A percentile compares a stretch with the other conserved stretches of the same genome.
Evolutionary conservation across 1,139 yeast species (phyloP).

Genomic region (Hanseniaspora uvarum): DNA sequence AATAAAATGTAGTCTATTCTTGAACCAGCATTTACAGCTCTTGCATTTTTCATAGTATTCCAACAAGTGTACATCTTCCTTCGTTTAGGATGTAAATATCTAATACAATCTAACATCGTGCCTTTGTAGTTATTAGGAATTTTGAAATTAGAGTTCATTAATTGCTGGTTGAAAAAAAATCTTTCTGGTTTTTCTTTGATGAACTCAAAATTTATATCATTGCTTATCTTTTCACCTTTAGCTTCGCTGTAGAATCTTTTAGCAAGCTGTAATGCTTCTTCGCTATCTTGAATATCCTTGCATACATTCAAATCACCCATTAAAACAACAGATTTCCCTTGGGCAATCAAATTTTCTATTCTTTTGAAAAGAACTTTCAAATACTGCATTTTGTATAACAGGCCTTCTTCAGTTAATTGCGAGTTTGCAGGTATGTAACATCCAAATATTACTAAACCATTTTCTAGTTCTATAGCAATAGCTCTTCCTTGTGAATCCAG

Average conservation of each 20-base stretch:
- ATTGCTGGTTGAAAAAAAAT: constrained; percentile 19
- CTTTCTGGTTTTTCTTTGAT: constrained; percentile 25
- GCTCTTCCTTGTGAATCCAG: constrained; percentile 82
- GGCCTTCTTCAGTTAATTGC: constrained; percentile 57
- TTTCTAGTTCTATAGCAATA: constrained; percentile 60
- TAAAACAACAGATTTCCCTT: constrained; percentile 59
- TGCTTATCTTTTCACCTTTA: constrained; percentile 25
- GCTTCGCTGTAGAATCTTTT: constrained; percentile 20
- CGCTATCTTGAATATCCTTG: constrained; percentile 71
- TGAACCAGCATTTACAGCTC: constrained; percentile 80
- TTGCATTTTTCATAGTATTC: constrained; percentile 69
- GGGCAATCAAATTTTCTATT: constrained; percentile 40
- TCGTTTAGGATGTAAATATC: constrained; percentile 48
- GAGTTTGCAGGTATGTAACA: constrained; percentile 93
- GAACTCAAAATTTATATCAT: constrained; percentile 9
- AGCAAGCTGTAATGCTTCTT: constrained; percentile 47
- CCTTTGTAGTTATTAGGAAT: constrained; percentile 24
- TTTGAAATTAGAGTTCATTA: constrained; percentile 10
- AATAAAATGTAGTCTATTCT: constrained; percentile 69
- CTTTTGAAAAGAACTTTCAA: constrained; percentile 50
- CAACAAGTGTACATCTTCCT: constrained; percentile 78
- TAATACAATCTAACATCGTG: constrained; percentile 53
- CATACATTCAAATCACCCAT: constrained; percentile 85
- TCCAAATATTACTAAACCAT: constrained; percentile 54
- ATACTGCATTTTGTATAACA: constrained; percentile 48